Conservation (phyloP, 176 grass and related monocot genomes). For the Hordeum marinum region DNA sequence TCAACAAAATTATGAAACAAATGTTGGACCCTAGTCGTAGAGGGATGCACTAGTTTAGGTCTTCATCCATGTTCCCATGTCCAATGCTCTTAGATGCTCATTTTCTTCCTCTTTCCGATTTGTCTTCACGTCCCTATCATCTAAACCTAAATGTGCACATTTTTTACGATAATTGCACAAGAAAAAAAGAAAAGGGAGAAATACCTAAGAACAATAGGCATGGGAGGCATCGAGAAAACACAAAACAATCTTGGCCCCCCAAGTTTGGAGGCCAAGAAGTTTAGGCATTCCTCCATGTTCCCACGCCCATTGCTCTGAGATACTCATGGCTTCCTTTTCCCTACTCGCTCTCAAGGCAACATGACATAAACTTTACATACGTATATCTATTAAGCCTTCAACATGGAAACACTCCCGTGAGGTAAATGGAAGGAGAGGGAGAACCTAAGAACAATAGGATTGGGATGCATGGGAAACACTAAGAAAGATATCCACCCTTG, state of each 20-base stretch:
- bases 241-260: too few relatives aligned
- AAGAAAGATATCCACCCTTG: neutral
- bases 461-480: slow-evolving; percentile 24
- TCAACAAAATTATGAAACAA: neutral
- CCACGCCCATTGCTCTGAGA: too few relatives aligned
- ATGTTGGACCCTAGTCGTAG: neutral
- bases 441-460: neutral
- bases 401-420: neutral
- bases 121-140: neutral
- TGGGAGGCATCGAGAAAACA: too few relatives aligned
- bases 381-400: neutral
- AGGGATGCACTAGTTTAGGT: neutral
- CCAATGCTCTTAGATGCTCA: neutral
- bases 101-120: neutral
- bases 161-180: too few relatives aligned
- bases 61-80: neutral
- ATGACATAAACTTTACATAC: neutral
- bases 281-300: too few relatives aligned
- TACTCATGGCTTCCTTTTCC: slow-evolving; percentile 18
- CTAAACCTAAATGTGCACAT: neutral
- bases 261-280: too few relatives aligned
- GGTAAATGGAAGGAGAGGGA: neutral
- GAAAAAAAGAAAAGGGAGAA: neutral
- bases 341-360: neutral
- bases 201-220: too few relatives aligned